phyloP scores from a whole-genome alignment of 2,329 filamentous ascomycete species.

The Aciculosporium take region DNA sequence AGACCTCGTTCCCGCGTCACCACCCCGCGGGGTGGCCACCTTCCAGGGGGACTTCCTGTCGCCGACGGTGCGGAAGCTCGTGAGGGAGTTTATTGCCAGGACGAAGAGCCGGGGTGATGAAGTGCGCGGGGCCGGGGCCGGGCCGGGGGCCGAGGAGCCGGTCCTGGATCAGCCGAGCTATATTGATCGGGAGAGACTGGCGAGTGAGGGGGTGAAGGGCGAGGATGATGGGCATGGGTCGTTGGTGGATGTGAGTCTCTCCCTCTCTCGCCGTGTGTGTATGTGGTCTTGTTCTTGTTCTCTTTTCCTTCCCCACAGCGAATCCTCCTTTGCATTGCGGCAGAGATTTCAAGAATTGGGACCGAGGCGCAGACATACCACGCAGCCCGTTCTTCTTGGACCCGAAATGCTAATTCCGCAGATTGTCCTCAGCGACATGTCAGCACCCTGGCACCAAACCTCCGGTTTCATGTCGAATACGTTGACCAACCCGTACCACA shows the following conservation, averaged over 20 bases:
- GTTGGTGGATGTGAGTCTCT: constrained; percentile 48
- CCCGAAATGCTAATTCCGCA: constrained; percentile 14
- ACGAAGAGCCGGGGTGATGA: constrained; percentile 22
- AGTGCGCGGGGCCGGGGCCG: constrained; percentile 2
- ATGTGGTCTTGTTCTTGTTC: not conserved
- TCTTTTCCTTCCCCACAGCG: not conserved
- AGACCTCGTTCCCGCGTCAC: constrained; percentile 84
- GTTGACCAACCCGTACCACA: constrained; percentile 88
- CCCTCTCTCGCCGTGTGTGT: no score
- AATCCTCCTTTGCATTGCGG: no score
- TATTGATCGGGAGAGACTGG: constrained; percentile 47
- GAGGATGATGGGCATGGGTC: constrained; percentile 12
- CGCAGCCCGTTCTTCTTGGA: no score
- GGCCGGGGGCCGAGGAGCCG: constrained; percentile 11
- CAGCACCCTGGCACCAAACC: constrained; percentile 80
- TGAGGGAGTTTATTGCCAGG: constrained; percentile 60
- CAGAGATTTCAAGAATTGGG: no score
- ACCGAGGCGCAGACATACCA: no score
- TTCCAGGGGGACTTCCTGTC: constrained; percentile 91
- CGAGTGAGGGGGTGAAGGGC: constrained; percentile 11
- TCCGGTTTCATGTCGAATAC: constrained; percentile 69
- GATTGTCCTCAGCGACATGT: constrained; percentile 98
- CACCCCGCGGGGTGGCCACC: constrained; percentile 79
- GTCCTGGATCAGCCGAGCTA: constrained; percentile 39
- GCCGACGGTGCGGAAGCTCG: constrained; percentile 55